Evolutionary conservation across 2,329 filamentous ascomycete species (phyloP), one percentile per base, ranked within the genome.

Genomic region (Pseudocercospora eumusae): DNA sequence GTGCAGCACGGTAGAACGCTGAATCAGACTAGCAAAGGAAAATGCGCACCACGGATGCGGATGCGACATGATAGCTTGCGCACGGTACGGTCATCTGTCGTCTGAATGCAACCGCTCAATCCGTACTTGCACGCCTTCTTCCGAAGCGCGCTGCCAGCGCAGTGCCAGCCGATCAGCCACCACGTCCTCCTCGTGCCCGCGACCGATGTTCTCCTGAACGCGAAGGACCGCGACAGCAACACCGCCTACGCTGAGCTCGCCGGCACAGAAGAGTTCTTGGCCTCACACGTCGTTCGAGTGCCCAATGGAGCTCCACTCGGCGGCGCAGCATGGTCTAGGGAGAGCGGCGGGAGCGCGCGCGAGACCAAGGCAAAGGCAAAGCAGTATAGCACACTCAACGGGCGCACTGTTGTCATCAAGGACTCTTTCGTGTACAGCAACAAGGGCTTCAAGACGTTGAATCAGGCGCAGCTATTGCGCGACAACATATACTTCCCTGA

Each of bases 61-160:
- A 54, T 54, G 52, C 52, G 52, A 36, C 52, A 54, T 54, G 50
- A 54, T 18, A 31, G 4, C 27, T 25, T n/a, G 31, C 31, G 11
- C 31, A 33, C 31, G 31, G 31, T 33, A 33, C 31, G 11, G 13
- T 33, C 52, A 40, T 33, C 31, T n/a, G 28, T 54, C 56, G 50
- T 56, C 59, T 61, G 56, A 64, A 73, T 73, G 70, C 70, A 70
- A 60, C 92, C 95, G 82, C 85, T 98, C 88, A 99, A 99, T 81
- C 95, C 95, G 78, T 98, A 97, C 81, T 85, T 99, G 79, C 89
- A 91, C 83, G 92, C 93, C 84, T 98, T 99, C 87, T 97, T 97
- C 85, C 92, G 92, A 83, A 98, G 92, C 86, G 88, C 91, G 77
- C 85, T 97, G 75, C 89, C 90, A 71, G 83, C 89, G 73, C 93